Conservation (phyloP, 192 early-diverging fungal species). For the Coemansia sp. region DNA sequence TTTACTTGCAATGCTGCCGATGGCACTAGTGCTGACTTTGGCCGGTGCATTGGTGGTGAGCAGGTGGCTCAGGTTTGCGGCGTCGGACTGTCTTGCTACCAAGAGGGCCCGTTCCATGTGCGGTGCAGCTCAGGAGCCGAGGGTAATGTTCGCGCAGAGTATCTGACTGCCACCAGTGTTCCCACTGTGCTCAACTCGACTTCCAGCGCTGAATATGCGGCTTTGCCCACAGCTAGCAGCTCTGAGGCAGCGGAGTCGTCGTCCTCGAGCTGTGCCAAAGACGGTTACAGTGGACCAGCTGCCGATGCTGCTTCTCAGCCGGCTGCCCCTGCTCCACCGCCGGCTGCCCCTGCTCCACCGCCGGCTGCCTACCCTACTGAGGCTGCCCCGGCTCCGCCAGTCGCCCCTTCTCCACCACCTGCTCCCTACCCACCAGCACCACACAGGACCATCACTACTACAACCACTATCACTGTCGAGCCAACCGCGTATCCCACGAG, state of each 20-base stretch:
- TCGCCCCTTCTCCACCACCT: no score
- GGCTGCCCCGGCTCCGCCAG: no score
- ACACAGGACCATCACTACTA: not conserved
- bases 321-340: no score
- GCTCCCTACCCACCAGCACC: no score
- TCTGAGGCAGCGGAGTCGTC: no score
- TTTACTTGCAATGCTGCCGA: constrained; percentile 13
- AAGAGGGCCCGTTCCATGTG: constrained; percentile 27
- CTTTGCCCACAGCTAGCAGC: not conserved
- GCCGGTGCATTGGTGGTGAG: constrained; percentile 14
- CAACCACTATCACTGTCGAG: not conserved
- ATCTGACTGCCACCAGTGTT: not conserved
- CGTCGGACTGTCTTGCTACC: constrained; percentile 9
- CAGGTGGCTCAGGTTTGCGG: constrained; percentile 11
- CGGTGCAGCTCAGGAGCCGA: constrained; percentile 15
- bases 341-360: no score
- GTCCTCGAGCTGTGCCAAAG: no score
- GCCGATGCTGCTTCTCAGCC: no score
- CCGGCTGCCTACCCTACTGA: no score
- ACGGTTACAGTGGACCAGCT: no score
- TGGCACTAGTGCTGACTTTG: constrained; percentile 15
- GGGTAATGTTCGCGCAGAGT: constrained; percentile 8
- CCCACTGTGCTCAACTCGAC: not conserved
- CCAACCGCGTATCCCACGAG: not conserved
- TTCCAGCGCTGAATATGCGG: not conserved